Evolutionary conservation across 805 yeast genomes (phyloP).

Genomic region (Starmerella sp.): DNA sequence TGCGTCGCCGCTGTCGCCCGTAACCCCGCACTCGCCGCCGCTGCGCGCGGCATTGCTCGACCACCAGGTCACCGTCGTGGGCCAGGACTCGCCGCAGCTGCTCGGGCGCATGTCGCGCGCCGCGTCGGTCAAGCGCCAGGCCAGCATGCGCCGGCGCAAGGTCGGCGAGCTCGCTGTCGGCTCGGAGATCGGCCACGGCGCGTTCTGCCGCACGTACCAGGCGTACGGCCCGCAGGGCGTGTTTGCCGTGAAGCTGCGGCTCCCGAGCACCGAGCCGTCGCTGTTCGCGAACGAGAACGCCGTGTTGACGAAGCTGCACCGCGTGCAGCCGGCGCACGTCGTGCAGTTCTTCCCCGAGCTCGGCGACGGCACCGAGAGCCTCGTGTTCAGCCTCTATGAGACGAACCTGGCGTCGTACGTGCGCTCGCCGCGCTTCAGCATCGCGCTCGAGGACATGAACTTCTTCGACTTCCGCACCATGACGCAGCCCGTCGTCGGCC

Average conservation of each 20-base stretch:
- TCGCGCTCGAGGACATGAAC: constrained; percentile 5
- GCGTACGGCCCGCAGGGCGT: constrained; percentile 38
- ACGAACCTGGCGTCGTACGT: constrained; percentile 11
- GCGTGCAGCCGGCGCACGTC: constrained; percentile 3
- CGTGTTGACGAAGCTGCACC: constrained; percentile 11
- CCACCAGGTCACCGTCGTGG: not conserved
- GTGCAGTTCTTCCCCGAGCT: constrained; percentile 16
- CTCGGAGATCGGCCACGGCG: constrained; percentile 49
- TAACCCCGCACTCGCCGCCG: constrained; percentile 1
- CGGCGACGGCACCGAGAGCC: constrained; percentile 13
- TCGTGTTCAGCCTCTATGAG: constrained; percentile 19
- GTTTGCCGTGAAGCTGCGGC: constrained; percentile 54
- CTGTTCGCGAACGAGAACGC: constrained; percentile 14
- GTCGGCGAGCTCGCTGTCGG: constrained; percentile 29
- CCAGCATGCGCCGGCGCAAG: constrained; percentile 12
- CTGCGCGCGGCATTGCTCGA: not conserved
- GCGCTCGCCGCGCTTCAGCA: constrained; percentile 3
- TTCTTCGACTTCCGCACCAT: constrained; percentile 16
- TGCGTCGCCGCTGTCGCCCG: not conserved
- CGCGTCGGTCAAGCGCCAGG: constrained; percentile 4
- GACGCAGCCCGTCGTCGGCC: constrained; percentile 22
- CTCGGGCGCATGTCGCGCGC: constrained; percentile 6
- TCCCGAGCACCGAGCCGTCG: constrained; percentile 12
- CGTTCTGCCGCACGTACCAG: constrained; percentile 76
- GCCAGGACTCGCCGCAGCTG: constrained; percentile 1